phyloP scores from a whole-genome alignment of 768 basidiomycete species.

The Boletellus emodensis region DNA sequence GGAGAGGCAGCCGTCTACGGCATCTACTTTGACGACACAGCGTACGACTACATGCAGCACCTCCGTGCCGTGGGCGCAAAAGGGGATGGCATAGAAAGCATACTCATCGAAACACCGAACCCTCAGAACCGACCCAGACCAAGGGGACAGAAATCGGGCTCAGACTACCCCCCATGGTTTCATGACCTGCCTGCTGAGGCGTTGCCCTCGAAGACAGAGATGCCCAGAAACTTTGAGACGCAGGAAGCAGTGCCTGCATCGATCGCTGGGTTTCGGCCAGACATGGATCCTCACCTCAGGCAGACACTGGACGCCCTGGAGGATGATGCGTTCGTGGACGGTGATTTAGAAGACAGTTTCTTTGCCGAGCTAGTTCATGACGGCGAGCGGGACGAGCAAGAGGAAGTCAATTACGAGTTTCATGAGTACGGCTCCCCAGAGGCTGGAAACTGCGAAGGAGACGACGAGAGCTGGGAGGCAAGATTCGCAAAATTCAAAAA shows the following conservation, averaged over 20 bases:
- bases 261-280: constrained; percentile 86
- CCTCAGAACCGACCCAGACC: constrained; percentile 33
- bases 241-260: constrained; percentile 78
- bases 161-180: constrained; percentile 38
- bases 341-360: constrained; percentile 68
- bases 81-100: constrained; percentile 77
- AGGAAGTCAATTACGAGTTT: constrained; percentile 66
- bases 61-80: constrained; percentile 72
- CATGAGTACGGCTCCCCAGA: constrained; percentile 40
- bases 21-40: constrained; percentile 90
- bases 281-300: constrained; percentile 93
- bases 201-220: constrained; percentile 67
- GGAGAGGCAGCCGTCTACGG: constrained; percentile 91
- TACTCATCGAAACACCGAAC: constrained; percentile 74
- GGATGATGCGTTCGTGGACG: constrained; percentile 91
- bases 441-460: constrained; percentile 22
- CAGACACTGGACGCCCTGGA: constrained; percentile 93
- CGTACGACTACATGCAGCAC: constrained; percentile 99
- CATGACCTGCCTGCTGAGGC: constrained; percentile 64
- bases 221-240: constrained; percentile 71
- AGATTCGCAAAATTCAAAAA: constrained; percentile 78
- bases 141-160: constrained; percentile 29
- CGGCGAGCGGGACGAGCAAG: constrained; percentile 63
- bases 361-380: constrained; percentile 67
- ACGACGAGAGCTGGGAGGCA: constrained; percentile 63